phyloP scores from a whole-genome alignment of 2,329 filamentous ascomycete species.

The Colletotrichum musicola region DNA sequence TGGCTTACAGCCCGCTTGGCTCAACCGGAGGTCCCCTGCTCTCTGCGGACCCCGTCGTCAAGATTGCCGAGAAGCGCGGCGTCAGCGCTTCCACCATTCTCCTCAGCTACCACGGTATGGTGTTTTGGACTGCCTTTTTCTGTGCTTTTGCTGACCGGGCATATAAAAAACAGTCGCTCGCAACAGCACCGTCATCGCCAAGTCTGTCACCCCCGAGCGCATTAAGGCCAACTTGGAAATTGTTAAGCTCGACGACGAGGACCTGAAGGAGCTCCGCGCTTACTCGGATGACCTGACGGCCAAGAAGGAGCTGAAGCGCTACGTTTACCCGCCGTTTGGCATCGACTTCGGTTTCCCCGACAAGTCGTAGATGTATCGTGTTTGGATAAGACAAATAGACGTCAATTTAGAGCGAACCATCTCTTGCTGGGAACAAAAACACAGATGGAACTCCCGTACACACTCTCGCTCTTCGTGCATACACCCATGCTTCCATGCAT shows the following conservation, averaged over 20 bases:
- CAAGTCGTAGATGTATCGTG: constrained; percentile 55
- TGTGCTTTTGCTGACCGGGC: constrained; percentile 1
- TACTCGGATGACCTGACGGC: constrained; percentile 65
- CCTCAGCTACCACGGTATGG: constrained; percentile 77
- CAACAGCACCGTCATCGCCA: constrained; percentile 78
- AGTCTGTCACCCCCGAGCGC: constrained; percentile 76
- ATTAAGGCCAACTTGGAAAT: constrained; percentile 79
- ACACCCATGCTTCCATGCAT: too few relatives aligned
- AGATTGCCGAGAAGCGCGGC: constrained; percentile 74
- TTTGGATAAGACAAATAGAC: constrained; percentile 1
- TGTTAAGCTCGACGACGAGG: constrained; percentile 73
- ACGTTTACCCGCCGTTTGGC: constrained; percentile 77
- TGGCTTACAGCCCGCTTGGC: constrained; percentile 78
- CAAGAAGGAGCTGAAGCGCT: constrained; percentile 68
- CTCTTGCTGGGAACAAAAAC: too few relatives aligned
- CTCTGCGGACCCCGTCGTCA: constrained; percentile 71
- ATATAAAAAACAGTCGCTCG: constrained; percentile 66
- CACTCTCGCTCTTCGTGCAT: too few relatives aligned
- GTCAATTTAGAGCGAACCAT: neutral
- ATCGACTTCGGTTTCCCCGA: constrained; percentile 81
- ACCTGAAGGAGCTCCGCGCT: constrained; percentile 68
- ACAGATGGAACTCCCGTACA: too few relatives aligned
- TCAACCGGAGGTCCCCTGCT: constrained; percentile 75
- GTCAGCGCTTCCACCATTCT: constrained; percentile 73
- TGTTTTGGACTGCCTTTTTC: too few relatives aligned